Evolutionary conservation across 352 stramenopile species (phyloP).

Genomic region (Elongisporangium prolatum): DNA sequence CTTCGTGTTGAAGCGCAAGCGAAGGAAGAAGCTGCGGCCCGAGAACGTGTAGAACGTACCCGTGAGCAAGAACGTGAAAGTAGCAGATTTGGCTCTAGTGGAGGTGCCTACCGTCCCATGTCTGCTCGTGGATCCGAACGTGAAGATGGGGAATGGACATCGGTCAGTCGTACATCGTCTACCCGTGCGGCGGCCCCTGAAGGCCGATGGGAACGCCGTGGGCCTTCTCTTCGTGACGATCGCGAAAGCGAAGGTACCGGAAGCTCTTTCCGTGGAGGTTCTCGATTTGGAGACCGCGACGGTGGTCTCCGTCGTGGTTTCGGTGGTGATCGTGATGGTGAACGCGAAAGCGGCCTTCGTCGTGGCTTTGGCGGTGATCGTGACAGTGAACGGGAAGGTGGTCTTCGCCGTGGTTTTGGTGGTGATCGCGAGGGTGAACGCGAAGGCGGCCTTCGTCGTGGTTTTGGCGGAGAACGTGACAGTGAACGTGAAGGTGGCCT

Average conservation of each 20-base stretch:
- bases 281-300: slow-evolving; percentile 23
- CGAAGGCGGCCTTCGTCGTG: slow-evolving; percentile 1
- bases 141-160: slow-evolving; percentile 65
- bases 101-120: slow-evolving; percentile 20
- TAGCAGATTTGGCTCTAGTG: not conserved
- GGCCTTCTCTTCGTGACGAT: slow-evolving; percentile 32
- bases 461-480: slow-evolving; percentile 11
- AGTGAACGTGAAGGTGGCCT: slow-evolving; percentile 31
- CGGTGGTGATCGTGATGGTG: slow-evolving; percentile 29
- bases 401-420: slow-evolving; percentile 11
- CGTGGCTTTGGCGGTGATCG: slow-evolving; percentile 24
- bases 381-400: slow-evolving; percentile 21
- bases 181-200: slow-evolving; percentile 36
- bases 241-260: slow-evolving; percentile 21
- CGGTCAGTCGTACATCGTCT: slow-evolving; percentile 32
- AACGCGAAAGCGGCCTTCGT: slow-evolving; percentile 17
- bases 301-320: slow-evolving; percentile 26
- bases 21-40: slow-evolving; percentile 4
- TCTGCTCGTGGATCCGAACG: slow-evolving; percentile 20
- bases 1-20: not conserved
- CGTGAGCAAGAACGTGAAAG: no score
- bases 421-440: slow-evolving; percentile 17
- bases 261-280: slow-evolving; percentile 14
- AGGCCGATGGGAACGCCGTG: slow-evolving; percentile 54
- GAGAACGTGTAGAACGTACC: slow-evolving; percentile 5